These are phyloP conservation scores for Ophiostoma sp. DNA, from an alignment of 2,329 filamentous ascomycete species.

Conservation along the genomic window DNA sequence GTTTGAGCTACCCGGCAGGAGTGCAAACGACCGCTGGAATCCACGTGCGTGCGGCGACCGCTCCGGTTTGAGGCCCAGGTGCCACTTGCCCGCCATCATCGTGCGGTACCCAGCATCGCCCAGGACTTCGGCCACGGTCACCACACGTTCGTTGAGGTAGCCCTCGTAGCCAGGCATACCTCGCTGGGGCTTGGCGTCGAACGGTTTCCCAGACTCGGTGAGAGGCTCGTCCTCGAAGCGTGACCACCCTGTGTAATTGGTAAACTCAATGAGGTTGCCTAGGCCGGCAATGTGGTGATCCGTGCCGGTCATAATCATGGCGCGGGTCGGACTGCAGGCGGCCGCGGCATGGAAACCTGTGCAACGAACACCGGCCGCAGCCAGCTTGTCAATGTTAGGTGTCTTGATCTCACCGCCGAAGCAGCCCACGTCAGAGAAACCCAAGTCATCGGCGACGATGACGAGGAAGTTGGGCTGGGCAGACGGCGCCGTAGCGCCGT, in stretches of 20 bases:
- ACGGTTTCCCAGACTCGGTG: constrained; percentile 10
- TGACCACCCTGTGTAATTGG: constrained; percentile 33
- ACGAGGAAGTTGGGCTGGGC: constrained; percentile 12
- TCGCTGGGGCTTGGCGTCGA: constrained; percentile 13
- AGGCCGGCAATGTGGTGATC: constrained; percentile 19
- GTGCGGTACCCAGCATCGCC: constrained; percentile 61
- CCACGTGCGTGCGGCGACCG: constrained; percentile 6
- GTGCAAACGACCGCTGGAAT: constrained; percentile 11
- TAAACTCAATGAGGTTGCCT: constrained; percentile 43
- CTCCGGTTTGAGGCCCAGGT: background rate
- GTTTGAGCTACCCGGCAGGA: constrained; percentile 9
- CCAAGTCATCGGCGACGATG: constrained; percentile 20
- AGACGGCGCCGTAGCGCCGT: background rate
- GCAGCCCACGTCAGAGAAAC: constrained; percentile 12
- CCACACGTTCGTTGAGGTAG: constrained; percentile 62
- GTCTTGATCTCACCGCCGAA: constrained; percentile 15
- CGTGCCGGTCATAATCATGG: constrained; percentile 20
- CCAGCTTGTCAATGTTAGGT: constrained; percentile 9
- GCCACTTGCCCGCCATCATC: constrained; percentile 16
- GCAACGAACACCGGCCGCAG: background rate
- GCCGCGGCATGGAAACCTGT: constrained; percentile 14
- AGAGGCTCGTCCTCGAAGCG: constrained; percentile 11
- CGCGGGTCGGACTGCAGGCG: constrained; percentile 10
- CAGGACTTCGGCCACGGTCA: constrained; percentile 58
- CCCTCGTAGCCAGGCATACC: constrained; percentile 59